These are phyloP conservation scores for Claviceps maximensis DNA, from an alignment of 2,329 filamentous ascomycete genomes.

Conservation along the genomic window DNA sequence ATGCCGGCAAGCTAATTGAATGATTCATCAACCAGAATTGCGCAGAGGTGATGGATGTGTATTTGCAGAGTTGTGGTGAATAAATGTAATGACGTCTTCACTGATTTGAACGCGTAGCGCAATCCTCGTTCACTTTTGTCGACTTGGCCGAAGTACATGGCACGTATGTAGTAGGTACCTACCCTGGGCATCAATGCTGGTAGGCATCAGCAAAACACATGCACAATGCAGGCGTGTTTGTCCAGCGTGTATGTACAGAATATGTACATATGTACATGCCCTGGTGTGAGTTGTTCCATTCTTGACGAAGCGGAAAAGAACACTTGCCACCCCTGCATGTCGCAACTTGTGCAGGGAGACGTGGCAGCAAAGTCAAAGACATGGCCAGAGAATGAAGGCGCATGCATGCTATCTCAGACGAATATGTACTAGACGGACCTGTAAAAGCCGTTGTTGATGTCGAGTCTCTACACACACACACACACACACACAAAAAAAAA, in stretches of 20 bases:
- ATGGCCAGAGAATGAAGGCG: no score
- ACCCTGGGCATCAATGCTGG: not conserved
- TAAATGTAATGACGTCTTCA: no score
- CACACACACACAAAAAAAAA: no score
- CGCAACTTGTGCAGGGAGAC: conserved; percentile 1
- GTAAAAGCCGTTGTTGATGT: not conserved
- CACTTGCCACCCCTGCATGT: not conserved
- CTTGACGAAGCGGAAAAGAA: not conserved
- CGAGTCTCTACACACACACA: no score
- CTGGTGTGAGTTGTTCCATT: not conserved
- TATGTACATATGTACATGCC: no score
- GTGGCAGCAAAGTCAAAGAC: not conserved
- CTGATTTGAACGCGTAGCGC: no score
- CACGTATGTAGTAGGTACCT: not conserved
- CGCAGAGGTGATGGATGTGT: not conserved
- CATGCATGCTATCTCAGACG: not conserved
- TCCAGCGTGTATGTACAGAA: no score
- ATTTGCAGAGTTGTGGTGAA: not conserved
- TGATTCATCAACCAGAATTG: no score
- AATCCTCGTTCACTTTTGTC: not conserved
- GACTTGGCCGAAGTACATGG: not conserved
- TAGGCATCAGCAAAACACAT: not conserved
- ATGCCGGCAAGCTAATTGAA: not conserved
- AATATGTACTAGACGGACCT: not conserved
- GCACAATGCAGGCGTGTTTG: not conserved